Evolutionary conservation across 2,329 filamentous ascomycete genomes (phyloP), one percentile per base, ranked within the genome.

Genomic region (Harringtonia aguacate): DNA sequence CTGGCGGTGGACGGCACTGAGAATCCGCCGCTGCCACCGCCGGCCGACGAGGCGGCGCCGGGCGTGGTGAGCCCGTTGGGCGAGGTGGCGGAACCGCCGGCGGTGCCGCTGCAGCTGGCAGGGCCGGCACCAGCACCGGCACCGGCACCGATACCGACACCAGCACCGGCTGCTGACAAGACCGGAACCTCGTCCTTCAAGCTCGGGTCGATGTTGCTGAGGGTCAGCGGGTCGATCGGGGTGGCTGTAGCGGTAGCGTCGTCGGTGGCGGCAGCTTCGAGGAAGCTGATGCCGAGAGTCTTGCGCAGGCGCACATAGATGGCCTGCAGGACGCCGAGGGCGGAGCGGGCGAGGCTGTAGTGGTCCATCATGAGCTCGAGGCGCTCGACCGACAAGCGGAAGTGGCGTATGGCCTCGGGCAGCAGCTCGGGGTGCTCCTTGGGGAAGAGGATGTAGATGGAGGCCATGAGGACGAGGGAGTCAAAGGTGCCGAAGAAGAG

Each of bases 401-500:
- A 78, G 51, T 79, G 74, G 52, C 75, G 72, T 9, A 72, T 56
- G 1, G 70, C 68, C 21, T 61, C 61, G 4, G 65, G 59, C 0
- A 72, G 57, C 24, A 72, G 57, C 22, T 73, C 70, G 3, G 59
- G 54, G 44, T 77, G 70, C 51, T 79, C 75, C 20, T 61, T 63
- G 1, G 77, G 76, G 48, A 78, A 78, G 9, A 81, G 55, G 29
- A 81, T 79, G 54, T 74, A 79, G 28, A 80, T 72, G 17, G 74
- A 71, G 0, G 77, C 72, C 43, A 79, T 65, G 44, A 81, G 64
- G 15, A 81, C 73, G 18, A 79, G 70, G 14, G 77, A 77, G 52
- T 81, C 77, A 47, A 81, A 81, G 8, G 74, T 79, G 42, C 74
- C 75, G 42, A 78, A 79, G 55, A 80, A 79, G 4, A 81, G 62